phyloP scores from a whole-genome alignment of 345 rosid species.

The Eutrema japonicum region DNA sequence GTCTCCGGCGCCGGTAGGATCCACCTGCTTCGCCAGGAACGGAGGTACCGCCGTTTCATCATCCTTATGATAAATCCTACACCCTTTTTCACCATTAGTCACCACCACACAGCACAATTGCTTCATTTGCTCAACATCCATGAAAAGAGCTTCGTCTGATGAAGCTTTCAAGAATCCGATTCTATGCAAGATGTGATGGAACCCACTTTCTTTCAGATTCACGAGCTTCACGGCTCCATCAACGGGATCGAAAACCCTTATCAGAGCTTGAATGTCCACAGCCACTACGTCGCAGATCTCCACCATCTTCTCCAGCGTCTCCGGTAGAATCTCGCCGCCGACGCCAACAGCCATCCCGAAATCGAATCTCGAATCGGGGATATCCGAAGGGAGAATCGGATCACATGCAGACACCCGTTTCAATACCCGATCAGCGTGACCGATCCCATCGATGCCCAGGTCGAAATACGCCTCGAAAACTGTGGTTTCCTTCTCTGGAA shows the following conservation, averaged over 20 bases:
- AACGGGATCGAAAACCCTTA: conserved; percentile 61
- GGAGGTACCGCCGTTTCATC: conserved; percentile 61
- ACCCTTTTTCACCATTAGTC: conserved; percentile 86
- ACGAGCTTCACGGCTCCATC: conserved; percentile 79
- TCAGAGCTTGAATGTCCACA: conserved; percentile 85
- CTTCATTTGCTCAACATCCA: conserved; percentile 85
- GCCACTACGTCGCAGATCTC: conserved; percentile 70
- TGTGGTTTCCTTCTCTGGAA: conserved; percentile 59
- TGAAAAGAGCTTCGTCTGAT: conserved; percentile 72
- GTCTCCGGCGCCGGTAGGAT: conserved; percentile 99
- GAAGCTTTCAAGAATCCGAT: conserved; percentile 87
- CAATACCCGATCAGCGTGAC: conserved; percentile 68
- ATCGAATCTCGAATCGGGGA: conserved; percentile 60
- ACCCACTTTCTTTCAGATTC: conserved; percentile 62
- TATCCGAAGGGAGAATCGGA: conserved; percentile 67
- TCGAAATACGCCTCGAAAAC: conserved; percentile 84
- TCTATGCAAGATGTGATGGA: conserved; percentile 57
- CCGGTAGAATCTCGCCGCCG: conserved; percentile 90
- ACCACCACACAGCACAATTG: conserved; percentile 82
- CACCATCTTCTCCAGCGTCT: conserved; percentile 81
- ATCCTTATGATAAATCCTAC: conserved; percentile 56
- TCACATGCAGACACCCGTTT: conserved; percentile 76
- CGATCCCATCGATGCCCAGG: conserved; percentile 40
- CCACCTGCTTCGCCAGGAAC: conserved; percentile 70
- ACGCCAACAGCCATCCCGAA: conserved; percentile 96